These are phyloP conservation scores for Trichoderma sp. DNA, from an alignment of 2,329 filamentous ascomycete species.

Conservation along the genomic window DNA sequence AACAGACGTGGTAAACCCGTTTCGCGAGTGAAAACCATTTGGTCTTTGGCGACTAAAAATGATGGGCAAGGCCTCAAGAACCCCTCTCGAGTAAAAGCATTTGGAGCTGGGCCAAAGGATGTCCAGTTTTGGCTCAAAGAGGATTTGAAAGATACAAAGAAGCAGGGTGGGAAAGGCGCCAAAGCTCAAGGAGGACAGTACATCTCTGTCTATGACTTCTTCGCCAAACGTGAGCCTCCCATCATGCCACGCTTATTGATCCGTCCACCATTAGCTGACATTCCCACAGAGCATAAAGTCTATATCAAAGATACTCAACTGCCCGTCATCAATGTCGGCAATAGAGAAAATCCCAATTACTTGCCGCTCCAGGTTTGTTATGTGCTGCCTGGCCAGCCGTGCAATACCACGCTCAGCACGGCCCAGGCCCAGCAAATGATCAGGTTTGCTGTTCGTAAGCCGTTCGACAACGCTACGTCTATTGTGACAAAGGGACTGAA, in stretches of 20 bases:
- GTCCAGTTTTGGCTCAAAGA: conserved; percentile 56
- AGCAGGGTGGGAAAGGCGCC: conserved; percentile 9
- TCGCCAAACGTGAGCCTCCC: conserved; percentile 40
- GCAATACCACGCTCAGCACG: conserved; percentile 50
- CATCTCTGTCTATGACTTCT: conserved; percentile 55
- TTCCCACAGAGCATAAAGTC: conserved; percentile 39
- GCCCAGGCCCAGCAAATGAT: conserved; percentile 62
- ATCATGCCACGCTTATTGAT: conserved; percentile 3
- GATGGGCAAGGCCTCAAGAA: conserved; percentile 35
- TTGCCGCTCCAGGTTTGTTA: conserved; percentile 59
- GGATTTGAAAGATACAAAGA: neutral
- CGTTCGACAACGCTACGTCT: conserved; percentile 55
- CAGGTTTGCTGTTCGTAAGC: conserved; percentile 58
- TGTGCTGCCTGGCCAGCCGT: conserved; percentile 58
- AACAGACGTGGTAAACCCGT: conserved; percentile 36
- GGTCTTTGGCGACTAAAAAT: conserved; percentile 37
- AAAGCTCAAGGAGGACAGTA: conserved; percentile 39
- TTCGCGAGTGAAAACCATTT: conserved; percentile 41
- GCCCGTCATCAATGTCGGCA: conserved; percentile 64
- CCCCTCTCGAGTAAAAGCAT: conserved; percentile 29
- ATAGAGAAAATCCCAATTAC: conserved; percentile 52
- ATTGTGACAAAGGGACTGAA: conserved; percentile 53
- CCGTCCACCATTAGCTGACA: neutral
- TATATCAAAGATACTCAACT: conserved; percentile 36
- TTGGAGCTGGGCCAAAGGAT: conserved; percentile 50